Evolutionary conservation across 202 grass and related monocot species (phyloP), one percentile per base, ranked within the genome.

Genomic region (Zizania palustris): DNA sequence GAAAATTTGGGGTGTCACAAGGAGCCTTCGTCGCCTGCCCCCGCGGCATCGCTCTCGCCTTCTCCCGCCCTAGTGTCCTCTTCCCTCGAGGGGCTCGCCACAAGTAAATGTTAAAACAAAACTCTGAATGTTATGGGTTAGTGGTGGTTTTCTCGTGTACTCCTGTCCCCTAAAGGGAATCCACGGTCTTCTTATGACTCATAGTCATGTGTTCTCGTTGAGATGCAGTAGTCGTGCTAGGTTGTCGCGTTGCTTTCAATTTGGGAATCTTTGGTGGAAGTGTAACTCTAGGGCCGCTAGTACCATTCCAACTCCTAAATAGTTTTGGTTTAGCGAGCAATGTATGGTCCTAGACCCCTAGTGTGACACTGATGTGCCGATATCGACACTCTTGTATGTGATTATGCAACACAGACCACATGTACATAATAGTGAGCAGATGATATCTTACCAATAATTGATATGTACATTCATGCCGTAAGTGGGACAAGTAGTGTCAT

Each of bases 221-320:
- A n/a, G n/a, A n/a, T n/a, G n/a, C n/a, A n/a, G n/a, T n/a, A n/a
- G n/a, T n/a, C 28, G 35, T 3, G 14, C 37, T 76, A 61, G 63
- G 63, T 51, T 20, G 22, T 59, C 6, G 6, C 5, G 3, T 71
- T 64, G 33, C 42, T 55, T 55, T 53, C 36, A 45, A 63, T 73
- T 87, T 65, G 55, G 42, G 53, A 61, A 12, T 33, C 43, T 76
- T 81, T 48, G 77, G 39, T 70, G 44, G 37, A 51, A 66, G 28
- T 54, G 39, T n/a, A 73, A 10, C 41, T 48, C 33, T 35, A 43
- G 67, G 51, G 4, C 20, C 44, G 16, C 18, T 49, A 71, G 5
- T 58, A 8, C 42, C 58, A 54, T 33, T 53, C 9, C 28, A 9
- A 21, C 42, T 65, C 71, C 41, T 4, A 8, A 14, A 33, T 41